Conservation (phyloP, 495 filamentous ascomycete genomes). For the Aspergillus steynii region DNA sequence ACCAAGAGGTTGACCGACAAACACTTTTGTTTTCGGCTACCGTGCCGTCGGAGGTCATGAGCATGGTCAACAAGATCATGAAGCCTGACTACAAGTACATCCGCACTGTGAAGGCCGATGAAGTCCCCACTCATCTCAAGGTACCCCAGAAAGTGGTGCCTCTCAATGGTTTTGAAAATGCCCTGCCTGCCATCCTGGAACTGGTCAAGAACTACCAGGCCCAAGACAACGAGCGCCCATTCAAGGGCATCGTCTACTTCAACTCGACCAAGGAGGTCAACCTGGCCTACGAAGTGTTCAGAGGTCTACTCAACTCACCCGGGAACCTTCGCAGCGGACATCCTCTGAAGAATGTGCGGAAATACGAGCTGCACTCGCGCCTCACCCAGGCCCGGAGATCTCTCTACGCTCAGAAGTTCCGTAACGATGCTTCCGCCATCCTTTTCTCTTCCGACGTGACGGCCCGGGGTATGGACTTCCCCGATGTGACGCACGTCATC, state of each 20-base stretch:
- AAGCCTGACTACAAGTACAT: conserved; percentile 79
- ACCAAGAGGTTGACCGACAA: conserved; percentile 65
- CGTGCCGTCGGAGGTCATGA: conserved; percentile 78
- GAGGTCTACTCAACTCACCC: conserved; percentile 41
- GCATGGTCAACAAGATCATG: conserved; percentile 68
- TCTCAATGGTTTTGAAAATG: conserved; percentile 70
- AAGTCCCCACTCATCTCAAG: conserved; percentile 77
- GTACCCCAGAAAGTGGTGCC: conserved; percentile 76
- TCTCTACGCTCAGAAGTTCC: conserved; percentile 68
- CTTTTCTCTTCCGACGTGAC: conserved; percentile 93
- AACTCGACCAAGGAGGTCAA: conserved; percentile 71
- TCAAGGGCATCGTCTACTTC: conserved; percentile 94
- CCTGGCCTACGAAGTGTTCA: conserved; percentile 62
- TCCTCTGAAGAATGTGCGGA: conserved; percentile 45
- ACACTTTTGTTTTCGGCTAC: conserved; percentile 95
- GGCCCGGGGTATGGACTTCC: conserved; percentile 85
- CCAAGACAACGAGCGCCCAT: conserved; percentile 53
- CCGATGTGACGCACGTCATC: conserved; percentile 69
- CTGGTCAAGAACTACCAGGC: conserved; percentile 59
- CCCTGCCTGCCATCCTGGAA: conserved; percentile 74
- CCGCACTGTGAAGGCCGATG: conserved; percentile 76
- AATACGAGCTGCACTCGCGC: conserved; percentile 77
- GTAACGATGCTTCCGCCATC: conserved; percentile 60
- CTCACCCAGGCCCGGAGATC: conserved; percentile 72
- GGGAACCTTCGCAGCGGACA: conserved; percentile 30